Evolutionary conservation across 805 yeast genomes (phyloP).

Genomic region (Suhomyces sp.): DNA sequence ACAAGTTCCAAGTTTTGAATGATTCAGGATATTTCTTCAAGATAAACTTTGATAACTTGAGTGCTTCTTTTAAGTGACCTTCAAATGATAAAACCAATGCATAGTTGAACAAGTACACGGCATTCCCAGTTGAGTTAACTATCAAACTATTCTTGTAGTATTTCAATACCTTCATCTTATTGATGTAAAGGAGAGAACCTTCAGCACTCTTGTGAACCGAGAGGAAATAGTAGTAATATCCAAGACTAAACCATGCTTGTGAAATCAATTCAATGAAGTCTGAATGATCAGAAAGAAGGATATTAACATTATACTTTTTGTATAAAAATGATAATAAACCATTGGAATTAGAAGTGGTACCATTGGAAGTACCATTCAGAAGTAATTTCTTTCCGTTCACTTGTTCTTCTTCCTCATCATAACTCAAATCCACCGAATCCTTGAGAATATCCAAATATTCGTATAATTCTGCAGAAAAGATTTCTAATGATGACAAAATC

Average conservation of each 20-base stretch:
- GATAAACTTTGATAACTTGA: slow-evolving; percentile 47
- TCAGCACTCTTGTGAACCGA: slow-evolving; percentile 27
- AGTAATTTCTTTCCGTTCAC: not conserved
- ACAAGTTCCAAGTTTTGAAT: slow-evolving; percentile 64
- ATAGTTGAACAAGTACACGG: slow-evolving; percentile 40
- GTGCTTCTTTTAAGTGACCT: slow-evolving; percentile 42
- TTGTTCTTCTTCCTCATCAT: slow-evolving; percentile 21
- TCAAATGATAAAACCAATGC: slow-evolving; percentile 48
- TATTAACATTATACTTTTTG: slow-evolving; percentile 33
- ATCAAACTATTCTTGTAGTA: slow-evolving; percentile 37
- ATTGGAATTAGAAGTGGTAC: not conserved
- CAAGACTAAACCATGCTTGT: slow-evolving; percentile 39
- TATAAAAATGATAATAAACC: slow-evolving; percentile 34
- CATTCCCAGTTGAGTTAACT: slow-evolving; percentile 35
- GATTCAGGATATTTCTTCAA: slow-evolving; percentile 54
- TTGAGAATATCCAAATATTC: slow-evolving; percentile 25
- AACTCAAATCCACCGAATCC: slow-evolving; percentile 24
- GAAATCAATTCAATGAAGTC: slow-evolving; percentile 29
- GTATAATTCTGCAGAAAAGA: slow-evolving; percentile 19
- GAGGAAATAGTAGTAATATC: slow-evolving; percentile 29
- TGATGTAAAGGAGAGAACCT: slow-evolving; percentile 14
- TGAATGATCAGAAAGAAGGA: slow-evolving; percentile 26
- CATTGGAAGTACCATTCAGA: slow-evolving; percentile 5
- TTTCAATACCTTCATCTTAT: slow-evolving; percentile 17
- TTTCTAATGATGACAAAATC: slow-evolving; percentile 20